Evolutionary conservation across 495 filamentous ascomycete species (phyloP), one percentile per base, ranked within the genome.

Genomic region (Trichoderma erinaceum): DNA sequence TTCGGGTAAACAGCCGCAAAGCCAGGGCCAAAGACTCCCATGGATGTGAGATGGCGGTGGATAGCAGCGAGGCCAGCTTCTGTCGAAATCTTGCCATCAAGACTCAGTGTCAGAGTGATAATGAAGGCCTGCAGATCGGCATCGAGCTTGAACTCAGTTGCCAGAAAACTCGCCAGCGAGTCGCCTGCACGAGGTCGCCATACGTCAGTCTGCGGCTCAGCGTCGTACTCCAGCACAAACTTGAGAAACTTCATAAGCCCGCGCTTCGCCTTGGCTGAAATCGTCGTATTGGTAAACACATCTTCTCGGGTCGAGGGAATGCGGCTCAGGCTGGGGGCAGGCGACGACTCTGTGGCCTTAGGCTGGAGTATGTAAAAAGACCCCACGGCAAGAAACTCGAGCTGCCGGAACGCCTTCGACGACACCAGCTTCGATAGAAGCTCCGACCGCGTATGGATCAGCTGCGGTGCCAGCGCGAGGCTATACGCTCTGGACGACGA

Each of bases 361-460:
- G 78, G 72, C 66, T 78, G 73, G 74, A 89, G 88, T 44, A 97
- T 87, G 86, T 89, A 98, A 90, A 93, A 98, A 68, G 90, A 94
- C 41, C 96, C 96, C 8, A 98, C 90, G 6, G 95, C 92, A 69
- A 93, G 87, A 76, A 97, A 99, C 70, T 97, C 93, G 68, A 99
- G 84, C 76, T 96, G 91, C 41, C 86, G 86, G 70, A 96, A 91
- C 66, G 96, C 89, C 69, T 90, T 89, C 1, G 94, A 97, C 4
- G 92, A 92, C 48, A 98, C 88, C 46, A 99, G 84, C 68, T 87
- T 82, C 6, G 86, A 83, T 3, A 98, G 80, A 25, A 97, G 81
- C 70, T 85, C 80, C 21, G 92, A 95, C 58, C 88, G 88, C 58
- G 91, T 86, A 75, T 97, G 96, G 32, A 98, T 88, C 43, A 97